These are phyloP conservation scores for Lathyrus sativus DNA, from an alignment of 306 rosid genomes.

Conservation along the genomic window DNA sequence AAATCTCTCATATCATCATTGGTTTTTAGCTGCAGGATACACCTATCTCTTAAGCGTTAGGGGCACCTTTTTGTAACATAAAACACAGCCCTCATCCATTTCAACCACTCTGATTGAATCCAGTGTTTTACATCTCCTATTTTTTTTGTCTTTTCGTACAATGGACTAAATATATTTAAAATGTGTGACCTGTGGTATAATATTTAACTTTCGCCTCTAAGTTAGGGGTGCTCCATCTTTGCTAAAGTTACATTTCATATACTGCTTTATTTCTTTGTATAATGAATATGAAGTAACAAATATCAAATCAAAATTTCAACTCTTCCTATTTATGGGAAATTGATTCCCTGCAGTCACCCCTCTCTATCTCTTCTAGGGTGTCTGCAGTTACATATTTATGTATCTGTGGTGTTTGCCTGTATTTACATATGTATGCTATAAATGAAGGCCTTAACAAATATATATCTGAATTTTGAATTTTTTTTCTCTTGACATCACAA, in stretches of 20 bases:
- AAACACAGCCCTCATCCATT: neutral
- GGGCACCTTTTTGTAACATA: neutral
- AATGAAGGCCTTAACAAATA: neutral
- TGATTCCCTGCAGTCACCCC: too few relatives aligned
- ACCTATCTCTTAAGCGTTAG: neutral
- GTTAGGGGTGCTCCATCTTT: neutral
- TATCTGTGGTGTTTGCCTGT: neutral
- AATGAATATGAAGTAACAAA: neutral
- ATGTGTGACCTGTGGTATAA: neutral
- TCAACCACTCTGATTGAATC: neutral
- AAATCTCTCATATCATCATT: neutral
- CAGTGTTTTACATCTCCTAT: neutral
- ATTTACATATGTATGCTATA: neutral
- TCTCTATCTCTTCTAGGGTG: too few relatives aligned
- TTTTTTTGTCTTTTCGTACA: neutral
- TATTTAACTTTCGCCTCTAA: neutral
- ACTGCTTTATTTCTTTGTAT: neutral
- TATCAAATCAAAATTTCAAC: too few relatives aligned
- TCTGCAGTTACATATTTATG: neutral
- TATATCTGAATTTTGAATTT: slow-evolving; percentile 12
- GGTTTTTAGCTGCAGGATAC: neutral
- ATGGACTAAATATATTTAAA: neutral
- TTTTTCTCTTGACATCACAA: slow-evolving; percentile 2
- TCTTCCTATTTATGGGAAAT: too few relatives aligned
- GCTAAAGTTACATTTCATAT: neutral